Percentiles rank a stretch among this genome's conserved stretches.
phyloP scores from a whole-genome alignment of 192 early-diverging fungal genomes.

The Paraglomus occultum region DNA sequence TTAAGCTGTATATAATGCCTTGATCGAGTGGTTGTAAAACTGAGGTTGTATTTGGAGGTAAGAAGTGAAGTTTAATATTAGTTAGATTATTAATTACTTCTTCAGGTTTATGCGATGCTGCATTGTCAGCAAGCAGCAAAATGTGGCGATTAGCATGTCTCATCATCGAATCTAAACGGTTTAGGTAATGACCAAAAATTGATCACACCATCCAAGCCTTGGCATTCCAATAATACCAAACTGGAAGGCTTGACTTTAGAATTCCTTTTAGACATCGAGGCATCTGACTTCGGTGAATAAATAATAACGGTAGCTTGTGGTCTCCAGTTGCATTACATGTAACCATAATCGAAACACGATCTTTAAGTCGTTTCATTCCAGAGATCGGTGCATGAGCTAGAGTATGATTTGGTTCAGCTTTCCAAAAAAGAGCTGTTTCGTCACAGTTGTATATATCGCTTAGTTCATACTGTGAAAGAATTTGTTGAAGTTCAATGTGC shows the following conservation, averaged over 20 bases:
- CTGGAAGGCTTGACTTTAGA: not conserved
- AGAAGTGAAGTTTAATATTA: not conserved
- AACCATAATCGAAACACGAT: not conserved
- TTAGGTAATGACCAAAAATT: not conserved
- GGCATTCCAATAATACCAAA: constrained; percentile 9
- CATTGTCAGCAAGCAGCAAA: not conserved
- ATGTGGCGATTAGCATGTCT: not conserved
- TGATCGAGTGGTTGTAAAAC: not conserved
- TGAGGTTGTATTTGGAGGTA: constrained; percentile 4
- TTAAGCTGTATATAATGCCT: not conserved
- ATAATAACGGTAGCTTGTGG: not conserved
- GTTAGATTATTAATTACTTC: not conserved
- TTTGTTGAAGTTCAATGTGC: not conserved
- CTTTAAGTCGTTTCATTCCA: constrained; percentile 6
- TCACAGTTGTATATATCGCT: not conserved
- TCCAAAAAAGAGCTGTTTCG: not conserved
- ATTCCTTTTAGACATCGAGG: not conserved
- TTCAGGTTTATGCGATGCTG: not conserved
- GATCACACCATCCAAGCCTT: constrained; percentile 1
- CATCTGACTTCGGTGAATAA: not conserved
- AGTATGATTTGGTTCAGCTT: not conserved
- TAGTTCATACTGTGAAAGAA: not conserved
- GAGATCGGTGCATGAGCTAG: not conserved
- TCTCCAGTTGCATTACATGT: constrained; percentile 3
- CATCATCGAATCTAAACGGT: not conserved